Conservation (phyloP, 371 early-diverging fungal species). For the Circinella umbellata region DNA sequence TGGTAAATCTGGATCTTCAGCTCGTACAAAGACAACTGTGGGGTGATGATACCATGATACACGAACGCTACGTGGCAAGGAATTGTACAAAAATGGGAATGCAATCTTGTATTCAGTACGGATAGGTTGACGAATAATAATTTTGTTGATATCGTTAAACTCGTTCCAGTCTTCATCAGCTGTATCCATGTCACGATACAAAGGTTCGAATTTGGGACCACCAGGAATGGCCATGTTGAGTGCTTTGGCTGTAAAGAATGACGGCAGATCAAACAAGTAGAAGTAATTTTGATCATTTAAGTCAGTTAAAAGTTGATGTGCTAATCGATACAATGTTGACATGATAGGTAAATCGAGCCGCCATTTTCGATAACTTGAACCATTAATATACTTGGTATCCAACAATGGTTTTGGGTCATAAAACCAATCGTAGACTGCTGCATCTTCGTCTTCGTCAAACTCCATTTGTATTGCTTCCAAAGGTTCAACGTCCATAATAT, state of each 20-base stretch:
- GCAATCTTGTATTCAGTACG: constrained; percentile 99
- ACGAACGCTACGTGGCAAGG: constrained; percentile 91
- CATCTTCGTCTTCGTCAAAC: constrained; percentile 95
- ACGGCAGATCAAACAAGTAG: constrained; percentile 93
- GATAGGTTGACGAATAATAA: constrained; percentile 97
- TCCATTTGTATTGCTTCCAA: constrained; percentile 99
- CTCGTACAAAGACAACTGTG: constrained; percentile 82
- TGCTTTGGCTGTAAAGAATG: constrained; percentile 97
- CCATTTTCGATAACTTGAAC: constrained; percentile 92
- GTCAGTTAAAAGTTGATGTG: constrained; percentile 93
- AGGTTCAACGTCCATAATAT: constrained; percentile 96
- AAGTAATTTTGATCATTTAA: constrained; percentile 95
- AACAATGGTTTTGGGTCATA: constrained; percentile 95
- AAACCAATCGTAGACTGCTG: constrained; percentile 93
- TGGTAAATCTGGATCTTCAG: constrained; percentile 96
- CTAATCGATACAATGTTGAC: constrained; percentile 93
- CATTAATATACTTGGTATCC: constrained; percentile 87
- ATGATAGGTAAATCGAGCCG: constrained; percentile 91
- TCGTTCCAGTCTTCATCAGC: constrained; percentile 99
- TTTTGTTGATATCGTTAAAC: constrained; percentile 99
- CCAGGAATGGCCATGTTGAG: constrained; percentile 99
- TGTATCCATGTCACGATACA: constrained; percentile 93
- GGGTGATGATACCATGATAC: constrained; percentile 95
- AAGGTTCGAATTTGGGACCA: constrained; percentile 98
- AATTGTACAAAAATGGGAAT: constrained; percentile 97